Evolutionary conservation across 345 rosid species (phyloP).

Genomic region (Salix udensis): DNA sequence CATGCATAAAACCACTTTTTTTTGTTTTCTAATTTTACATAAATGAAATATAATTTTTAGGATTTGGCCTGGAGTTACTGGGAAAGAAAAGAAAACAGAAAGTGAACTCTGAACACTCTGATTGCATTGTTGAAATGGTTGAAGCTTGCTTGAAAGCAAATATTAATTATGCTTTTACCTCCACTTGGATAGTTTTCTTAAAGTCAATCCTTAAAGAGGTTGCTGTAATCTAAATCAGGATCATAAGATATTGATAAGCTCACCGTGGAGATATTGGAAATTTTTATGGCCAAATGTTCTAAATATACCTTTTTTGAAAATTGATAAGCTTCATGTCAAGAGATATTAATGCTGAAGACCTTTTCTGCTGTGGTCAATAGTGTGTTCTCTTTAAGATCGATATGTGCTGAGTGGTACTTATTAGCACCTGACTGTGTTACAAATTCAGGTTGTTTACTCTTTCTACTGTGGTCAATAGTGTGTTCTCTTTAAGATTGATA

Average conservation of each 20-base stretch:
- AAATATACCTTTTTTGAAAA: background rate
- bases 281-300: background rate
- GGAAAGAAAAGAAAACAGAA: background rate
- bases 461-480: background rate
- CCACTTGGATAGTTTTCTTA: background rate
- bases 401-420: background rate
- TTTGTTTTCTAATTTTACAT: background rate
- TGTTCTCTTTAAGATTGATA: background rate
- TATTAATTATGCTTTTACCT: background rate
- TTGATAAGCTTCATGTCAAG: background rate
- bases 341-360: background rate
- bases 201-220: background rate
- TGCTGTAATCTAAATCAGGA: background rate
- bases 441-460: background rate
- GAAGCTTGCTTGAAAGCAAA: background rate
- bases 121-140: background rate
- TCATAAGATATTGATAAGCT: background rate
- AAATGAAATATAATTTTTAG: background rate
- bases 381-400: background rate
- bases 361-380: background rate
- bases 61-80: background rate
- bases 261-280: background rate
- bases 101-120: background rate
- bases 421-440: background rate
- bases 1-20: background rate